Evolutionary conservation across 495 filamentous ascomycete species (phyloP), one percentile per base, ranked within the genome.

Genomic region (Hyaloscypha hepaticicola): DNA sequence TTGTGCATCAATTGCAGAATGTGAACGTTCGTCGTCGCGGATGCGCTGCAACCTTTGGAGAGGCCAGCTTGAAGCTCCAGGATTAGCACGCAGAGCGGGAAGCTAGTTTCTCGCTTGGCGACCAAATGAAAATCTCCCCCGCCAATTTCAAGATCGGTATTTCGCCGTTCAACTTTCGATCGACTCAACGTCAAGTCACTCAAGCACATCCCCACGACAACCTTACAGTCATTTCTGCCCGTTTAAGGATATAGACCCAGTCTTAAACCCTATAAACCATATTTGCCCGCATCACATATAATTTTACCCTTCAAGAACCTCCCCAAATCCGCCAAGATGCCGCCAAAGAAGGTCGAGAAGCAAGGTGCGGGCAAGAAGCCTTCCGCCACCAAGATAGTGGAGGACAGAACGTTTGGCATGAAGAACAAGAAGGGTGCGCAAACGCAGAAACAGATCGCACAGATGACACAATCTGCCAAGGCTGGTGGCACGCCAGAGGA

Each of bases 361-460:
- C 80, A 80, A 65, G 70, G 64, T 62, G 66, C 67, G 58, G 80
- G 75, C 70, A 82, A 81, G 80, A 91, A 93, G 86, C 81, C 87
- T 69, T 82, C 86, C 45, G 77, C 84, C 57, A 72, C 80, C 51
- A 92, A 92, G 76, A 65, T 80, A 16, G 89, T 92, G 64, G 92
- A 93, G 60, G 95, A 99, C 82, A 96, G 95, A 83, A 97, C 95
- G 60, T 99, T 99, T 83, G 95, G 95, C 69, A 96, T 99, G 93
- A 99, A 99, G 82, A 99, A 99, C 74, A 98, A 99, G 87, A 97
- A 96, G 86, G 95, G 95, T 67, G 87, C 85, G 57, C 87, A 84
- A 53, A 93, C 91, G 64, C 91, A 97, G 80, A 95, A 88, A 73
- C 85, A 90, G 64, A 98, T 99, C 64, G 88, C 89, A 61, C 88